Evolutionary conservation across 192 early-diverging fungal species (phyloP).

Genomic region (Backusella luteola): DNA sequence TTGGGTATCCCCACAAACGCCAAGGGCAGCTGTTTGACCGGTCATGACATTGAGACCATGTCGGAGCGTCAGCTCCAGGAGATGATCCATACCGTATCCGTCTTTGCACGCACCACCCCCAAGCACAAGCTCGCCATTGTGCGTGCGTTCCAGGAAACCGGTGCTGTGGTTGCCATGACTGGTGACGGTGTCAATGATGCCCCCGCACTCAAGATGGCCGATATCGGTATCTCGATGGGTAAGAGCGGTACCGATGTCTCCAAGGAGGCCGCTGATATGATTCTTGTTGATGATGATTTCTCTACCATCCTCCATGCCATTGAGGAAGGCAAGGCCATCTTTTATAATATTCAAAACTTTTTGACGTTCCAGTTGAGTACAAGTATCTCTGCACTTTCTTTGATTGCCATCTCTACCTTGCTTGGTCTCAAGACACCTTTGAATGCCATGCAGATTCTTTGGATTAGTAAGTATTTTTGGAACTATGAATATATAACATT

Average conservation of each 20-base stretch:
- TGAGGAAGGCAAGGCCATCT: conserved; percentile 93
- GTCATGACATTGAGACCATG: conserved; percentile 67
- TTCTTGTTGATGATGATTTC: conserved; percentile 95
- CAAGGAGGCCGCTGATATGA: conserved; percentile 96
- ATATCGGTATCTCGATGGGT: conserved; percentile 98
- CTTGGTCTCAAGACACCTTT: conserved; percentile 87
- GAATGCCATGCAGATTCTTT: conserved; percentile 98
- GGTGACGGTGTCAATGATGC: conserved; percentile 98
- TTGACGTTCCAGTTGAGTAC: conserved; percentile 96
- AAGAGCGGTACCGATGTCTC: conserved; percentile 93
- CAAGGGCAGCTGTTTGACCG: conserved; percentile 68
- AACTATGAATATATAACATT: no score
- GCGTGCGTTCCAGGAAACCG: conserved; percentile 79
- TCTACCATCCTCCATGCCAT: conserved; percentile 91
- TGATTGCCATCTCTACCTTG: conserved; percentile 86
- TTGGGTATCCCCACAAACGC: conserved; percentile 78
- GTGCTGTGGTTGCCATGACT: conserved; percentile 92
- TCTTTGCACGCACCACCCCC: conserved; percentile 80
- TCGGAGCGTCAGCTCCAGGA: conserved; percentile 60
- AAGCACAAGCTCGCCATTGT: conserved; percentile 95
- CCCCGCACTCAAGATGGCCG: conserved; percentile 87
- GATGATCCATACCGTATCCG: conserved; percentile 58
- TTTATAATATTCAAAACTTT: conserved; percentile 97
- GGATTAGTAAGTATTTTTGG: conserved; percentile 80
- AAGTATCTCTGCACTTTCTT: conserved; percentile 83